phyloP scores from a whole-genome alignment of 208 protist species.

The Acanthamoeba castellanii region DNA sequence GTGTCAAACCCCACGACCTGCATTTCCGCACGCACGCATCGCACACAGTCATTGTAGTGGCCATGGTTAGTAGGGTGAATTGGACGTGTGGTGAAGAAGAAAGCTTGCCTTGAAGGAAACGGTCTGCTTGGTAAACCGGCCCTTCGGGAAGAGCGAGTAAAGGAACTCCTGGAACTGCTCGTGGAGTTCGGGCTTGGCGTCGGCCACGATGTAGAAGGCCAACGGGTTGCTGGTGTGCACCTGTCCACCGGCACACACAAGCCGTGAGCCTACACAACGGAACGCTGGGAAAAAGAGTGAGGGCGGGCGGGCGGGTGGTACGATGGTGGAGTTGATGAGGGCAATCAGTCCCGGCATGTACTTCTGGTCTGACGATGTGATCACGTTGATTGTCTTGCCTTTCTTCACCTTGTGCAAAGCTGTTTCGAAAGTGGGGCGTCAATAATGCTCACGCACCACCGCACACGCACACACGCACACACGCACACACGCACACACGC shows the following conservation, averaged over 20 bases:
- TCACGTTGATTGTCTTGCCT: constrained; percentile 6
- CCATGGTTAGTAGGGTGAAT: not conserved
- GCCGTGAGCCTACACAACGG: not conserved
- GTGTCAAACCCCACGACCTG: constrained; percentile 36
- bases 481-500: not conserved
- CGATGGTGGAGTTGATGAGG: constrained; percentile 64
- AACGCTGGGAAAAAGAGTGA: not conserved
- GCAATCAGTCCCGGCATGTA: constrained; percentile 56
- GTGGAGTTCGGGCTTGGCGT: not conserved
- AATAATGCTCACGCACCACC: too few species aligned
- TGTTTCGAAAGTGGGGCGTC: not conserved
- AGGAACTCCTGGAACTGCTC: not conserved
- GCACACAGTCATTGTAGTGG: not conserved
- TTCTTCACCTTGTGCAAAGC: not conserved
- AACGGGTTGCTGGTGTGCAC: constrained; percentile 13
- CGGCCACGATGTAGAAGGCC: constrained; percentile 42
- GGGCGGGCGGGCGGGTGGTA: not conserved
- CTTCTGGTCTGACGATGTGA: not conserved
- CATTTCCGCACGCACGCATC: not conserved
- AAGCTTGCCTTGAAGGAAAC: not conserved
- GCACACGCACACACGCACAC: not conserved
- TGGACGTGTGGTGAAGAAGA: not conserved
- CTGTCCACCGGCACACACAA: not conserved
- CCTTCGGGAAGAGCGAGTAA: constrained; percentile 8
- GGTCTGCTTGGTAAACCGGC: not conserved